Evolutionary conservation across 305 asterid genomes (phyloP), one percentile per base, ranked within the genome.

Genomic region (Caryopteris hybrid): DNA sequence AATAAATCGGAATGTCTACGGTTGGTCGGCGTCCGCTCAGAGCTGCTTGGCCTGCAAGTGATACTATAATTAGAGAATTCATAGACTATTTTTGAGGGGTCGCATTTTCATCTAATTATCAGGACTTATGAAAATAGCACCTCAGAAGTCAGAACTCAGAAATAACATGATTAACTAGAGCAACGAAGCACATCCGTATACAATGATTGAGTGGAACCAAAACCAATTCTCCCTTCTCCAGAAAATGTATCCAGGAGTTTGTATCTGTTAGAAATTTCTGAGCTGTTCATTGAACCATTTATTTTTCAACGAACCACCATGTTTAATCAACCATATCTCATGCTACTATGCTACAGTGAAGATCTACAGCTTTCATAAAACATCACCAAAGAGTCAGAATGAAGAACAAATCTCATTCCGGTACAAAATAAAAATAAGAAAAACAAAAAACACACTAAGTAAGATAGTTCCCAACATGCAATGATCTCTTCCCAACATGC

Each of bases 1-100:
- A 92, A 90, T 20, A 92, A 42, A 80, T 90, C 94, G 23, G 90
- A 83, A 63, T 90, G 83, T 66, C 89, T 75, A 41, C 74, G 85
- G 64, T 29, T 47, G 71, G 84, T 29, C 23, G 78, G 76, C 25
- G 81, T 68, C 70, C 66, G 80, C 73, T 85, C 90, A 31, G 84
- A 80, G 80, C 86, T 83, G 80, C 76, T 74, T 74, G 86, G 78
- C 79, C 98, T 90, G 86, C 78, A 78, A 58, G 34, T 20, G 16
- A 63, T 14, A 55, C 22, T 27, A 58, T 21, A 56, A 50, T 70
- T 60, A 66, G 69, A 56, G 33, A 69, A 43, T 27, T 25, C 6
- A 38, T 27, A 53, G 34, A 36, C 57, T 67, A 47, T 36, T 47
- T n/a, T 68, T 33, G 43, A 12, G 27, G 33, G 46, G 20, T 4